Base-by-base conservation (phyloP, 768 basidiomycete genomes). In the Astraeus odoratus region DNA sequence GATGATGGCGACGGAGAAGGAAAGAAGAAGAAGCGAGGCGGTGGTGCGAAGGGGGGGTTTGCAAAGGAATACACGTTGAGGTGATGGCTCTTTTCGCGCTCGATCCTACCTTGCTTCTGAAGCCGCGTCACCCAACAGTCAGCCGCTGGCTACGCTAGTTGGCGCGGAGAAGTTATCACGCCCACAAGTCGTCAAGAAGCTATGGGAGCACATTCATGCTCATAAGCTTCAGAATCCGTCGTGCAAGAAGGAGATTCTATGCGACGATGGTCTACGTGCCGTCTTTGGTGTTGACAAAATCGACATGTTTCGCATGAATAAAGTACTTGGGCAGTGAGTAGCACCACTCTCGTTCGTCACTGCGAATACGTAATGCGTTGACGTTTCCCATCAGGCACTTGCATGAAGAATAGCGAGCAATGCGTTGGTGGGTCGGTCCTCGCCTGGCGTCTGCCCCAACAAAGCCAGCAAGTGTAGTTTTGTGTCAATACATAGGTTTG, bases 281-380 rank as follows among this genome's bases (percentile, higher is more conserved):
- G 77, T 95, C 18, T 95, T 97, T 62, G 76, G 75, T 46, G 75
- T 77, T 10, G 86, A 90, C 51, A 86, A 80, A 61, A 78, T 96
- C 46, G 81, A 89, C 65, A 94, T 94, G 90, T 94, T 95, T 69
- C 80, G 73, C 53, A 95, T 95, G 92, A 95, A 94, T 74, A 91
- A 94, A 65, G 75, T 84, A 22, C 68, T 95, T 46, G 85, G 86
- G 59, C 71, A 82, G 85, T 91, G 44, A 47, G 77, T n/a, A n/a
- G n/a, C n/a, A n/a, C n/a, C n/a, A n/a, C n/a, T 68, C 8, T 12
- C 8, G 5, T 18, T 13, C 31, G 19, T 8, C 22, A 23, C 25
- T 35, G 22, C 5, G 18, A 13, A 36, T 36, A 5, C 16, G 38
- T 6, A 15, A 18, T 27, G 39, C 8, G 20, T 47, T 54, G 9